A percentile compares a stretch with the other conserved stretches of the same genome.
Conservation (phyloP, 2,329 filamentous ascomycete genomes). For the Thermochaetoides dissita region DNA sequence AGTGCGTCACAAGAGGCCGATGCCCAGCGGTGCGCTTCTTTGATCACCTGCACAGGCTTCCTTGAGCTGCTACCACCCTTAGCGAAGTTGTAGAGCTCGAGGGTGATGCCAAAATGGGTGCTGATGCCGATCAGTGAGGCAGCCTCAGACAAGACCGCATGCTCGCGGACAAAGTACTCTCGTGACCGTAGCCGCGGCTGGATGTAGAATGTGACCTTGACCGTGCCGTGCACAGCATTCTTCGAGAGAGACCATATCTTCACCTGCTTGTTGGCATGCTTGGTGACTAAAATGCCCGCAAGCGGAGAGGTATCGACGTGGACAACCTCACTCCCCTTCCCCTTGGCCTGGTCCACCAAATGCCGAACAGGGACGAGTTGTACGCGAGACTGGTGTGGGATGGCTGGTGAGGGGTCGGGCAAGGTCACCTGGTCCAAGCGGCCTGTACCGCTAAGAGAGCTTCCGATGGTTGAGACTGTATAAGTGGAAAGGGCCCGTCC, state of each 20-base stretch:
- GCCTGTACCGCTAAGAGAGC: too few species aligned
- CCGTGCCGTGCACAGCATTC: slow-evolving; percentile 14
- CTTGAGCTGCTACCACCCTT: slow-evolving; percentile 17
- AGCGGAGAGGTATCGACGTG: slow-evolving; percentile 23
- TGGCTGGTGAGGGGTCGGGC: background rate
- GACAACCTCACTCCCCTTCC: slow-evolving; percentile 18
- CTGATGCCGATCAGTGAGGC: slow-evolving; percentile 23
- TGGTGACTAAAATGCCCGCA: slow-evolving; percentile 19
- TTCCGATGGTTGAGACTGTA: too few species aligned
- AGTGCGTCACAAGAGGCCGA: slow-evolving; percentile 21
- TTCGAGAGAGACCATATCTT: slow-evolving; percentile 16
- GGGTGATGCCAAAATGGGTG: slow-evolving; percentile 24
- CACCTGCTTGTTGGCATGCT: slow-evolving; percentile 16
- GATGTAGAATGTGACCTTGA: slow-evolving; percentile 27
- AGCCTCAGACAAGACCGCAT: slow-evolving; percentile 26
- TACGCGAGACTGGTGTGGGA: slow-evolving; percentile 1
- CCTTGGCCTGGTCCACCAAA: slow-evolving; percentile 9
- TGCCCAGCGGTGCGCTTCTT: slow-evolving; percentile 26
- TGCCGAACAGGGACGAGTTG: slow-evolving; percentile 8
- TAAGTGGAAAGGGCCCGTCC: too few species aligned
- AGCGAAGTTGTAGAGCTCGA: slow-evolving; percentile 27
- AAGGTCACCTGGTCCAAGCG: background rate
- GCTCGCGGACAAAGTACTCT: slow-evolving; percentile 28
- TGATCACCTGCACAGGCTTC: slow-evolving; percentile 25
- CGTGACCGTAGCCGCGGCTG: slow-evolving; percentile 24